phyloP scores from a whole-genome alignment of 1,284 basidiomycete genomes.

The Malassezia caprae region DNA sequence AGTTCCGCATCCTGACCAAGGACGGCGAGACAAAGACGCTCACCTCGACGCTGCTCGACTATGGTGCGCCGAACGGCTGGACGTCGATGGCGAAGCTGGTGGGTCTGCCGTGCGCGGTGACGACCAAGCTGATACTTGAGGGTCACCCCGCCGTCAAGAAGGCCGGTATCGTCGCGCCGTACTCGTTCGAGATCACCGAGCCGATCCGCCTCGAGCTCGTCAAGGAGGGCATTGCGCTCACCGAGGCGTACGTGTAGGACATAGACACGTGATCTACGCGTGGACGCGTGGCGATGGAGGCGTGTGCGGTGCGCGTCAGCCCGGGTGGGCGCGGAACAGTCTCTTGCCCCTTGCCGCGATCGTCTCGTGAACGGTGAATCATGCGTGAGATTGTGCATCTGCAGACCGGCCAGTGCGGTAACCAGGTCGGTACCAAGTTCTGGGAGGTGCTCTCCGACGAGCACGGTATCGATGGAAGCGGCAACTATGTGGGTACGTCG shows the following conservation, averaged over 20 bases:
- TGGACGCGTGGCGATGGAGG: conserved; percentile 13
- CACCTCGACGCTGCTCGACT: conserved; percentile 84
- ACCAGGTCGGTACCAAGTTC: conserved; percentile 69
- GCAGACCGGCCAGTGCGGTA: conserved; percentile 49
- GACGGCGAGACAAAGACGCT: conserved; percentile 64
- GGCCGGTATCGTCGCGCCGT: conserved; percentile 64
- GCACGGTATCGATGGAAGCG: conserved; percentile 87
- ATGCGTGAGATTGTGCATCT: conserved; percentile 37
- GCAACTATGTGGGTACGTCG: conserved; percentile 77
- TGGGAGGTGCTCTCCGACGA: conserved; percentile 95
- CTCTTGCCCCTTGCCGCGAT: neutral
- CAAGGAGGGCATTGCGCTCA: conserved; percentile 45
- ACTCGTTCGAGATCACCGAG: conserved; percentile 59
- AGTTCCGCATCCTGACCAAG: conserved; percentile 48
- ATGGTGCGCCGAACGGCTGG: conserved; percentile 67
- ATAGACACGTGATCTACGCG: conserved; percentile 13
- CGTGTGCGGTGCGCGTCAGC: neutral
- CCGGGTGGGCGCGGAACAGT: neutral
- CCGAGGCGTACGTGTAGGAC: conserved; percentile 39
- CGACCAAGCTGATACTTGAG: conserved; percentile 62
- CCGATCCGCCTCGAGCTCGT: conserved; percentile 44
- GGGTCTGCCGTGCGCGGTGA: conserved; percentile 87
- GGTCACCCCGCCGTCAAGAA: conserved; percentile 57
- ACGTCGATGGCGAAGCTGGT: conserved; percentile 93
- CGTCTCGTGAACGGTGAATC: conserved; percentile 2